phyloP scores from a whole-genome alignment of 2,329 filamentous ascomycete genomes.

The Paecilomyces dactylethromorphus region DNA sequence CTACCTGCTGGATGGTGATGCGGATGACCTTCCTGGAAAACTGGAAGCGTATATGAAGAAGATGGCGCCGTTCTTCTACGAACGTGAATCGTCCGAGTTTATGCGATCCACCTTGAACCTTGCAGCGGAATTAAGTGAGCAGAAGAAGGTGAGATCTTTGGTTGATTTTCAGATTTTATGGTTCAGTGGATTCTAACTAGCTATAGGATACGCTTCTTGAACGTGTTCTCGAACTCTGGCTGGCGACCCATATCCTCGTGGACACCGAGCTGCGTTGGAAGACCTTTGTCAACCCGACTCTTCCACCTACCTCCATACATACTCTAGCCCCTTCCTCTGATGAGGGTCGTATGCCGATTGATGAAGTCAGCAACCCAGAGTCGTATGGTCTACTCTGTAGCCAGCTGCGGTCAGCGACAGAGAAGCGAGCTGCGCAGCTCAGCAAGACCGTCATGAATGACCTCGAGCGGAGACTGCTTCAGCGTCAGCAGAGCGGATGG shows the following conservation, averaged over 20 bases:
- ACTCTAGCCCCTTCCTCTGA: conserved; percentile 31
- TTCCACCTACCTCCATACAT: conserved; percentile 29
- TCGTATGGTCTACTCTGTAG: conserved; percentile 46
- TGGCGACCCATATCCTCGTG: conserved; percentile 49
- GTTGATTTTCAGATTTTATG: conserved; percentile 5
- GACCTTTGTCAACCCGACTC: conserved; percentile 41
- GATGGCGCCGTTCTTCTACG: conserved; percentile 39
- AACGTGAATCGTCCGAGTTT: conserved; percentile 44
- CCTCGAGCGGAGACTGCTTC: conserved; percentile 53
- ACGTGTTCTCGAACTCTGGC: conserved; percentile 51
- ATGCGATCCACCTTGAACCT: conserved; percentile 44
- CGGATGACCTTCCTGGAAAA: conserved; percentile 45
- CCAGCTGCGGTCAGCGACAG: conserved; percentile 50
- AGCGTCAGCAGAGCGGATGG: conserved; percentile 49
- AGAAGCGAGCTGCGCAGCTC: conserved; percentile 48
- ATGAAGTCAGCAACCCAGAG: conserved; percentile 32
- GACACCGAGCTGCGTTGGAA: conserved; percentile 43
- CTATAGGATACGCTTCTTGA: conserved; percentile 41
- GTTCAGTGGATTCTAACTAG: neutral
- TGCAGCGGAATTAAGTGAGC: conserved; percentile 29
- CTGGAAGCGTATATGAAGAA: conserved; percentile 50
- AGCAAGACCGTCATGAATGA: conserved; percentile 53
- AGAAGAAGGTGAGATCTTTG: conserved; percentile 29
- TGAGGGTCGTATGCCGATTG: conserved; percentile 33
- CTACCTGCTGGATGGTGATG: conserved; percentile 44